Evolutionary conservation across 2,329 filamentous ascomycete genomes (phyloP).

Genomic region (Nemania bipapillata): DNA sequence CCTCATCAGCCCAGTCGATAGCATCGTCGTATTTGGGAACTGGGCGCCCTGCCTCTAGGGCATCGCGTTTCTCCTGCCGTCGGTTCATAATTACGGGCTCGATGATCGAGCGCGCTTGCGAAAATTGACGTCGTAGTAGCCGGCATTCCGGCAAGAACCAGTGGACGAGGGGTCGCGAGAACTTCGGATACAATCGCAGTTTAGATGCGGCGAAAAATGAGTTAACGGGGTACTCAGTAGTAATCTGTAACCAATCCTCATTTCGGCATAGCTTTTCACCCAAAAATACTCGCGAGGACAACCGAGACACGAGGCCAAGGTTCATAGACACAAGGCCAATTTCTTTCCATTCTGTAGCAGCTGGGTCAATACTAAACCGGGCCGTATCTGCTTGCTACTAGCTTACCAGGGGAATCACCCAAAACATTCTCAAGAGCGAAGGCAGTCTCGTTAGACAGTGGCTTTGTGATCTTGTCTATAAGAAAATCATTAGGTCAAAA

Average conservation of each 20-base stretch:
- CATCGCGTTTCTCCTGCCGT: constrained; percentile 7
- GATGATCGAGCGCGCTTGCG: constrained; percentile 17
- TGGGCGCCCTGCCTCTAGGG: not conserved
- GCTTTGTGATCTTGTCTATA: constrained; percentile 19
- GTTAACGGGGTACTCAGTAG: constrained; percentile 3
- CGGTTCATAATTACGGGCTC: constrained; percentile 16
- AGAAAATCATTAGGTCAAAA: not conserved
- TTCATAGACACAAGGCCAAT: not conserved
- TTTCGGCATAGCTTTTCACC: constrained; percentile 28
- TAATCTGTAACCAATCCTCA: constrained; percentile 15
- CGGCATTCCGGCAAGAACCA: constrained; percentile 30
- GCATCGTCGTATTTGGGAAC: constrained; percentile 18
- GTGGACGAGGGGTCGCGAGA: constrained; percentile 19
- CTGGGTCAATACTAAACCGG: not conserved
- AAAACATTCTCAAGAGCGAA: constrained; percentile 17
- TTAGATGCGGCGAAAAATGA: not conserved
- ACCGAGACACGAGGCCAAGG: constrained; percentile 15
- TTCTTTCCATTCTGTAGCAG: constrained; percentile 20
- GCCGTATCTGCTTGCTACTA: not conserved
- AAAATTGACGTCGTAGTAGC: not conserved
- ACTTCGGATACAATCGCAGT: constrained; percentile 13
- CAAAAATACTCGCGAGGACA: constrained; percentile 27
- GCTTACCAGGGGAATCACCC: constrained; percentile 18
- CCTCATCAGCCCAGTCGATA: constrained; percentile 24
- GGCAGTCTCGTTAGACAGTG: constrained; percentile 18